Evolutionary conservation across 2,329 filamentous ascomycete genomes (phyloP).

Genomic region (Aspergillus hiratsukae): DNA sequence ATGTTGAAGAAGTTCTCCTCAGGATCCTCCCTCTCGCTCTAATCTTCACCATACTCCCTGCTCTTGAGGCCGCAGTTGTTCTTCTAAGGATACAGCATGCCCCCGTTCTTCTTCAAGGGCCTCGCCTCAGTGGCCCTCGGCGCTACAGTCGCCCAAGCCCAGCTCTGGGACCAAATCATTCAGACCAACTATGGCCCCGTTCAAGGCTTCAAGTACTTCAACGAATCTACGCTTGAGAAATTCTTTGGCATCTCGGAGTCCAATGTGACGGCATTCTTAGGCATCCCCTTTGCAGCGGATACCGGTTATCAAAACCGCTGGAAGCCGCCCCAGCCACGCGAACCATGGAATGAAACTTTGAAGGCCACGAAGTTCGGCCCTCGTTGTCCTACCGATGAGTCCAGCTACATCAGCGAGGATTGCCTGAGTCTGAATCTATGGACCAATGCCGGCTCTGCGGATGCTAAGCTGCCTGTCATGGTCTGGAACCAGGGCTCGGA

Average conservation of each 20-base stretch:
- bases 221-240: conserved; percentile 12
- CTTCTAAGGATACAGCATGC: conserved; percentile 1
- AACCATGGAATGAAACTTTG: conserved; percentile 18
- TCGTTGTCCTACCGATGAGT: conserved; percentile 15
- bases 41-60: not conserved
- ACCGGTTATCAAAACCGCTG: conserved; percentile 25
- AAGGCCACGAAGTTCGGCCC: conserved; percentile 19
- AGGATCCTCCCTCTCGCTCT: not conserved
- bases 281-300: conserved; percentile 25
- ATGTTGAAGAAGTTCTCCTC: not conserved
- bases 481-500: conserved; percentile 28
- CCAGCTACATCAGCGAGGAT: conserved; percentile 25
- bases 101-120: not conserved
- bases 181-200: conserved; percentile 16
- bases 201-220: conserved; percentile 19
- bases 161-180: conserved; percentile 17
- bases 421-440: conserved; percentile 32
- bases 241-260: conserved; percentile 15
- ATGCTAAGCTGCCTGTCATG: conserved; percentile 24
- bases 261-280: conserved; percentile 21
- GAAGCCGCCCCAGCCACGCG: conserved; percentile 21
- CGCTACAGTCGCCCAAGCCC: conserved; percentile 10
- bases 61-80: not conserved
- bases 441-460: conserved; percentile 18
- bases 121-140: conserved; percentile 7